Evolutionary conservation across 352 stramenopile genomes (phyloP).

Genomic region (Pythium oligandrum): DNA sequence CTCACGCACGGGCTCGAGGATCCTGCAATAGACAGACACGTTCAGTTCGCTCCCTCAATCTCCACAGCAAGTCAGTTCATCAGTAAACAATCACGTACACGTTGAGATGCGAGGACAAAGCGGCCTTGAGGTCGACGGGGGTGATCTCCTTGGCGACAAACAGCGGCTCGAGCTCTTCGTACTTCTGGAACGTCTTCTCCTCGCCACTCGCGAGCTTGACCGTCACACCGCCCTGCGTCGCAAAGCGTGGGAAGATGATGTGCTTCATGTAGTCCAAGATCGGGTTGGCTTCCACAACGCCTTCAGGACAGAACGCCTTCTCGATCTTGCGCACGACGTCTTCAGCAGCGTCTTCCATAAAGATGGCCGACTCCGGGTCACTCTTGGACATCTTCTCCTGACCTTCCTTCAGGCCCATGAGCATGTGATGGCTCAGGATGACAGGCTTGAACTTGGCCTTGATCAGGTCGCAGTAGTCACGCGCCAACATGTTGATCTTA

Average conservation of each 20-base stretch:
- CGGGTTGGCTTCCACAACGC: conserved; percentile 89
- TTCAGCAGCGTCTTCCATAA: conserved; percentile 97
- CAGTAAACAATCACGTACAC: conserved; percentile 43
- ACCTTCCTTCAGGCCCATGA: conserved; percentile 97
- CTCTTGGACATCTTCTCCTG: conserved; percentile 99
- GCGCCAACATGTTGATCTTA: conserved; percentile 98
- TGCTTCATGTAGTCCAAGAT: conserved; percentile 97
- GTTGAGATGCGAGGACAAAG: conserved; percentile 90
- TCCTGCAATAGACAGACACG: conserved; percentile 33
- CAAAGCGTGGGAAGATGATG: conserved; percentile 92
- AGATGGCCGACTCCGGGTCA: conserved; percentile 97
- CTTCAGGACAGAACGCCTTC: conserved; percentile 96
- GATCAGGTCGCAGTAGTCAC: conserved; percentile 97
- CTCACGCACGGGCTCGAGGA: conserved; percentile 94
- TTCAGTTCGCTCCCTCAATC: conserved; percentile 1
- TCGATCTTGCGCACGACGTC: conserved; percentile 97
- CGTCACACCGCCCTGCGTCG: conserved; percentile 28
- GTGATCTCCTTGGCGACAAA: conserved; percentile 90
- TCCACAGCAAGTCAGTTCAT: conserved; percentile 1
- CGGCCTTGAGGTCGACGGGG: conserved; percentile 92
- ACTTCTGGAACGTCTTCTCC: conserved; percentile 83
- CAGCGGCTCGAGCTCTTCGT: conserved; percentile 88
- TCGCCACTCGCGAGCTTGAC: conserved; percentile 45
- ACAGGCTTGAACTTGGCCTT: conserved; percentile 94
- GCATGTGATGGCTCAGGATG: conserved; percentile 99